Base-by-base conservation (phyloP, 352 stramenopile species). In the Phytophthora melonis region DNA sequence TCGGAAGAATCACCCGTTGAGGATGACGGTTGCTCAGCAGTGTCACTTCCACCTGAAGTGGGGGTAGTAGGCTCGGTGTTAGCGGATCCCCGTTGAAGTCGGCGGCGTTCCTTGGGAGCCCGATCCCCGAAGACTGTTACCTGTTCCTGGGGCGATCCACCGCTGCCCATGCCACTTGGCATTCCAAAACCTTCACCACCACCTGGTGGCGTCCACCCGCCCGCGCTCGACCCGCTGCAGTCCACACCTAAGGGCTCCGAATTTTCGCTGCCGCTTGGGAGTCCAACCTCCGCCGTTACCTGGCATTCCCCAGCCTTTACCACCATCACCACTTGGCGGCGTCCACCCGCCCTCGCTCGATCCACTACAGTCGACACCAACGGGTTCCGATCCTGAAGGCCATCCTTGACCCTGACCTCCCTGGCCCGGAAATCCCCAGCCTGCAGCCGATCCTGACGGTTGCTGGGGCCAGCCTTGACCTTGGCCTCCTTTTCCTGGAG, bases 151-250 rank as follows among this genome's bases (percentile, higher is more conserved):
- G 52, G 25, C 13, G 21, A 13, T 5, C 23, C 52, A 39, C 52
- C 52, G 21, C 25, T 36, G 23, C 52, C 23, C 30, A 21, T 11
- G 4, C 49, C 23, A 11, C 41, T 64, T 13, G 32, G 14, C 3
- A 60, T 47, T 39, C 18, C 50, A 11, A 8, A 72, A 5, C 54
- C 57, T 54, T 72, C 10, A 25, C n/a, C 56, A 9, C 56, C 57
- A 36, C 45, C 66, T n/a, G 58, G 47, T 2, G 57, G 21, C 1
- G 55, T 49, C 19, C 23, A 58, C 23, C 39, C 39, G 41, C 53
- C 62, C 7, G 43, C 54, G 27, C 45, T 49, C 1, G 65, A 72
- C 2, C 49, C 57, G 23, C 65, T 72, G 54, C 63, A 70, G n/a
- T 70, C 63, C 7, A 63, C 39, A 23, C 14, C 41, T 7, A 58